Evolutionary conservation across 495 filamentous ascomycete species (phyloP).

Genomic region (Penicillium argentinense): DNA sequence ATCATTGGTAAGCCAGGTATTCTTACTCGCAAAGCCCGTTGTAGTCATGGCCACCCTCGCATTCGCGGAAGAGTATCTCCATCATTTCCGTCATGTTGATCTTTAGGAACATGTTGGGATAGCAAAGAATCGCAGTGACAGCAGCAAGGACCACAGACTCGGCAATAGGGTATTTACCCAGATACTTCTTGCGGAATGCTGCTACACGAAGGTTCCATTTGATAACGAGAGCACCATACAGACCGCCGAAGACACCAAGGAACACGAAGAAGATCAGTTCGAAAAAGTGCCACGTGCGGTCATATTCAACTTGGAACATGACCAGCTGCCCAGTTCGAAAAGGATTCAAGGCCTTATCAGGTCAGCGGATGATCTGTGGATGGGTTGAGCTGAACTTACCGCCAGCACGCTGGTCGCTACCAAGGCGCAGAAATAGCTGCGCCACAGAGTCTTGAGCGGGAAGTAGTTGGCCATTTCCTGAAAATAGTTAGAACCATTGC

Average conservation of each 20-base stretch:
- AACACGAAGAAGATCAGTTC: slow-evolving; percentile 91
- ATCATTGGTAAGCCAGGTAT: too few species aligned
- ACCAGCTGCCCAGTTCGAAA: slow-evolving; percentile 97
- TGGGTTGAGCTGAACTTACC: slow-evolving; percentile 37
- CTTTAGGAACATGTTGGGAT: slow-evolving; percentile 90
- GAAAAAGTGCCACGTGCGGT: slow-evolving; percentile 97
- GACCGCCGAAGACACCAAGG: slow-evolving; percentile 87
- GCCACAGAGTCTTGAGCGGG: slow-evolving; percentile 95
- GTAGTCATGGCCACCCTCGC: slow-evolving; percentile 90
- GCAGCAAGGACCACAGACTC: slow-evolving; percentile 83
- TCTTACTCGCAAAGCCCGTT: slow-evolving; percentile 83
- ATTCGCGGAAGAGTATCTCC: slow-evolving; percentile 95
- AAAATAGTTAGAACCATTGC: slow-evolving; percentile 13
- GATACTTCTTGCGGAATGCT: slow-evolving; percentile 92
- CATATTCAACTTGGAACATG: slow-evolving; percentile 98
- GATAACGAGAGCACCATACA: slow-evolving; percentile 97
- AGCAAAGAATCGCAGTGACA: slow-evolving; percentile 86
- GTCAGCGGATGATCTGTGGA: slow-evolving; percentile 6
- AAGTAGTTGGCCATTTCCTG: slow-evolving; percentile 98
- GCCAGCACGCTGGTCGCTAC: slow-evolving; percentile 93
- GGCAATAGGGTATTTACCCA: slow-evolving; percentile 79
- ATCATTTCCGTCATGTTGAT: slow-evolving; percentile 99
- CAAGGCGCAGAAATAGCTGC: slow-evolving; percentile 95
- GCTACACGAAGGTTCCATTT: slow-evolving; percentile 95
- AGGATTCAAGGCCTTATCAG: slow-evolving; percentile 78